These are phyloP conservation scores for Microascus cirrosus DNA, from an alignment of 2,329 filamentous ascomycete genomes.

Conservation along the genomic window DNA sequence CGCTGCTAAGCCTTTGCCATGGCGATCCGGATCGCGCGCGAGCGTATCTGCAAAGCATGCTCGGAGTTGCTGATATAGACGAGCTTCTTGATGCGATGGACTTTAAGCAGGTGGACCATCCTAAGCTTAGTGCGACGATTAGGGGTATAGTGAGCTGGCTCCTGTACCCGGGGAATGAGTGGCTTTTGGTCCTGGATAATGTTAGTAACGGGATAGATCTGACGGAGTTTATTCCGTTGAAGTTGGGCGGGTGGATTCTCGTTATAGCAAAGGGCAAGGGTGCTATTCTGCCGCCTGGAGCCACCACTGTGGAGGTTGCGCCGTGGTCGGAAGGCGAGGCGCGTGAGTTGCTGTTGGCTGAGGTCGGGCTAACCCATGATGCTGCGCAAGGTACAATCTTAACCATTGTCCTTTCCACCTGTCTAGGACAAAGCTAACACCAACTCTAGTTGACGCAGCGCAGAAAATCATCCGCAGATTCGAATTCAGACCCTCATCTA, in stretches of 20 bases:
- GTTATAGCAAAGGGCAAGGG: not conserved
- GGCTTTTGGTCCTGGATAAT: slow-evolving; percentile 3
- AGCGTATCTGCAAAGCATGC: not conserved
- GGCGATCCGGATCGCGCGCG: not conserved
- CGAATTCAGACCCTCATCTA: not conserved
- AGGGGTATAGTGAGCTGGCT: slow-evolving; percentile 2
- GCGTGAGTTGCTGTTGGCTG: not conserved
- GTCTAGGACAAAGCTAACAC: not conserved
- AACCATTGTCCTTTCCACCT: too few relatives aligned
- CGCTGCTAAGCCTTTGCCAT: not conserved
- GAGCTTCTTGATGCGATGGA: not conserved
- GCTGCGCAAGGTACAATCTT: not conserved
- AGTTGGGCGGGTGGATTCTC: not conserved
- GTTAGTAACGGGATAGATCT: not conserved
- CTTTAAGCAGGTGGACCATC: not conserved
- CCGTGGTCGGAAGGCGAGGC: slow-evolving; percentile 1
- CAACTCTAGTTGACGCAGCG: not conserved
- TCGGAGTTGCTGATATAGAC: slow-evolving; percentile 1
- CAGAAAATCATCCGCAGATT: not conserved
- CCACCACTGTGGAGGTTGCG: not conserved
- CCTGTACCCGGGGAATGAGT: not conserved
- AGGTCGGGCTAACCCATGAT: not conserved
- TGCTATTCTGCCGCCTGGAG: not conserved
- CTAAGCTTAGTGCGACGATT: not conserved
- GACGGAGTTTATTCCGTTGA: slow-evolving; percentile 1